Conservation (phyloP, 1,284 basidiomycete species). For the Polyporus tsugae region DNA sequence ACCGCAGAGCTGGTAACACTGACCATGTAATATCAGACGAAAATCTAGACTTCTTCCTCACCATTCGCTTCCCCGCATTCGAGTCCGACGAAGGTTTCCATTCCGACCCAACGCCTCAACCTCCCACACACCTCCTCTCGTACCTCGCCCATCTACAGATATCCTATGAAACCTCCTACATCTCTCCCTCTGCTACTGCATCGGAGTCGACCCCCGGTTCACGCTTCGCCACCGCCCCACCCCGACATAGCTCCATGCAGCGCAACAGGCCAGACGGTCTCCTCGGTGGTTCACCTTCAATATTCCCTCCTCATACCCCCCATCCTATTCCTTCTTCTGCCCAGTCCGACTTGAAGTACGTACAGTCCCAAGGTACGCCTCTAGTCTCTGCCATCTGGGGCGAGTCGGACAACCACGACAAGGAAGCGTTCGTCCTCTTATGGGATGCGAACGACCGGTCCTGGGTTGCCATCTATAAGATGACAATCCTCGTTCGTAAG, state of each 20-base stretch:
- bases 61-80: conserved; percentile 44
- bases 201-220: conserved; percentile 30
- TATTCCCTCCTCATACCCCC: conserved; percentile 79
- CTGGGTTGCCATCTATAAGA: conserved; percentile 82
- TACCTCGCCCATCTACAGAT: conserved; percentile 80
- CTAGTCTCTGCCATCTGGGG: conserved; percentile 80
- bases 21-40: conserved; percentile 59
- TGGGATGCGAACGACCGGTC: conserved; percentile 63
- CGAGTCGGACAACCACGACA: conserved; percentile 54
- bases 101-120: conserved; percentile 46
- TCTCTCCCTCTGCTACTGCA: conserved; percentile 56
- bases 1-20: background rate
- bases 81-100: conserved; percentile 44
- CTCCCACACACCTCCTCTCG: conserved; percentile 64
- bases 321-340: conserved; percentile 76
- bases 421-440: conserved; percentile 68
- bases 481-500: conserved; percentile 81
- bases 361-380: conserved; percentile 77
- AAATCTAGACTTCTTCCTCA: conserved; percentile 74
- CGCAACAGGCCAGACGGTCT: conserved; percentile 44
- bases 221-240: conserved; percentile 37
- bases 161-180: conserved; percentile 83
- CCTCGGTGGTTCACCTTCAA: conserved; percentile 56
- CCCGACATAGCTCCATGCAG: conserved; percentile 39
- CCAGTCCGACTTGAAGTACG: conserved; percentile 76